These are phyloP conservation scores for Senna siamea DNA, from an alignment of 306 rosid species.

Conservation along the genomic window DNA sequence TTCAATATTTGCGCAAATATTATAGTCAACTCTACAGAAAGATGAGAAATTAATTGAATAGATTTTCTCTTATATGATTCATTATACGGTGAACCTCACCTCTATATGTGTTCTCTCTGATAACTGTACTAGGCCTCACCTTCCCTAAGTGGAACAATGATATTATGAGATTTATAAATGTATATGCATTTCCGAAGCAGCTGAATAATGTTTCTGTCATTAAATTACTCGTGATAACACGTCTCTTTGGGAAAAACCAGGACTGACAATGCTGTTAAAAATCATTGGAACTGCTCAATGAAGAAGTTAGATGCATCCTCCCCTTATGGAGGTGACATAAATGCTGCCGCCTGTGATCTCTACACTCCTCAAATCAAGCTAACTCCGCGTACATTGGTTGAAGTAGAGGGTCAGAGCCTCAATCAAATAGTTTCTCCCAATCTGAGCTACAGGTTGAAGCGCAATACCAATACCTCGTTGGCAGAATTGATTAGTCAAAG, in stretches of 20 bases:
- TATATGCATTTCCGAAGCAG: conserved; percentile 5
- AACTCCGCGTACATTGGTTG: background rate
- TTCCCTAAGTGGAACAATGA: background rate
- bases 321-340: conserved; percentile 33
- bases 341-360: conserved; percentile 29
- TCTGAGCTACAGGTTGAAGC: conserved; percentile 28
- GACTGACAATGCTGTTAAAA: conserved; percentile 71
- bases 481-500: conserved; percentile 37
- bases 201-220: background rate
- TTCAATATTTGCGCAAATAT: background rate
- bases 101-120: background rate
- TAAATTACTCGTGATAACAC: conserved; percentile 5
- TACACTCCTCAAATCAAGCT: conserved; percentile 27
- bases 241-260: conserved; percentile 43
- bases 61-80: background rate
- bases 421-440: conserved; percentile 38
- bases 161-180: background rate
- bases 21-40: background rate
- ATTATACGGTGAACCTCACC: background rate
- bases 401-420: conserved; percentile 34
- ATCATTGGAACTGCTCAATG: conserved; percentile 66
- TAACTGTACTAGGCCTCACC: background rate
- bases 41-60: background rate
- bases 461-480: conserved; percentile 30
- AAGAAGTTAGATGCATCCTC: conserved; percentile 51